Evolutionary conservation across 345 rosid genomes (phyloP).

Genomic region (Hibiscus trionum): DNA sequence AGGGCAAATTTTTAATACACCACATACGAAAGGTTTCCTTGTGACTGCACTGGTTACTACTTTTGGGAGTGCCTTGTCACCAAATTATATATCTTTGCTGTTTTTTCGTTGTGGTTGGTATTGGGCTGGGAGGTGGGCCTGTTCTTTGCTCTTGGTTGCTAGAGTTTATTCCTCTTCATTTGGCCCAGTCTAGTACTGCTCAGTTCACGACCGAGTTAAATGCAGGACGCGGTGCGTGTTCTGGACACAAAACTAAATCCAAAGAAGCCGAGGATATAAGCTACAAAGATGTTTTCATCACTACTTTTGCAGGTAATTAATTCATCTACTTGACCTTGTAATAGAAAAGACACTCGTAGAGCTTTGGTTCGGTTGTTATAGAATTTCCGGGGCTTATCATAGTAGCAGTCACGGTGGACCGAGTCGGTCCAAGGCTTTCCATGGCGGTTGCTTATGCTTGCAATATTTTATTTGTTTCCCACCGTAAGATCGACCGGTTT

Average conservation of each 20-base stretch:
- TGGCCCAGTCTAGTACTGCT: too few relatives aligned
- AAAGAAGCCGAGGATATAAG: conserved; percentile 25
- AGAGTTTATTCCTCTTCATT: too few relatives aligned
- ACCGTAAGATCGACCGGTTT: conserved; percentile 84
- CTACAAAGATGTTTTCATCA: conserved; percentile 68
- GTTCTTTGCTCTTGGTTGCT: too few relatives aligned
- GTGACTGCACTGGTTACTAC: too few relatives aligned
- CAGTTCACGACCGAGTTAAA: too few relatives aligned
- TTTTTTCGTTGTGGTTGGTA: too few relatives aligned
- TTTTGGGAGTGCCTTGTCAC: too few relatives aligned
- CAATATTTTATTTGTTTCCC: conserved; percentile 15
- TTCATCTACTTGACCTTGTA: too few relatives aligned
- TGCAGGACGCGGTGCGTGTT: conserved; percentile 15
- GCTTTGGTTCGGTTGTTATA: conserved; percentile 17
- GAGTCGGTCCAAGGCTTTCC: conserved; percentile 69
- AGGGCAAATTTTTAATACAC: too few relatives aligned
- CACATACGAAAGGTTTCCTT: too few relatives aligned
- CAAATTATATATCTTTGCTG: too few relatives aligned
- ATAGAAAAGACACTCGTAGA: neutral
- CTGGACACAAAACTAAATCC: conserved; percentile 7
- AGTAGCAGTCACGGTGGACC: conserved; percentile 70
- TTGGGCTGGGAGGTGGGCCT: too few relatives aligned
- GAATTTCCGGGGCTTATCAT: conserved; percentile 86
- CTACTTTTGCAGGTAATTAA: conserved; percentile 87
- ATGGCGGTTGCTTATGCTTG: conserved; percentile 32